phyloP scores from a whole-genome alignment of 176 grass and related monocot species.

The Aechmea fasciata region DNA sequence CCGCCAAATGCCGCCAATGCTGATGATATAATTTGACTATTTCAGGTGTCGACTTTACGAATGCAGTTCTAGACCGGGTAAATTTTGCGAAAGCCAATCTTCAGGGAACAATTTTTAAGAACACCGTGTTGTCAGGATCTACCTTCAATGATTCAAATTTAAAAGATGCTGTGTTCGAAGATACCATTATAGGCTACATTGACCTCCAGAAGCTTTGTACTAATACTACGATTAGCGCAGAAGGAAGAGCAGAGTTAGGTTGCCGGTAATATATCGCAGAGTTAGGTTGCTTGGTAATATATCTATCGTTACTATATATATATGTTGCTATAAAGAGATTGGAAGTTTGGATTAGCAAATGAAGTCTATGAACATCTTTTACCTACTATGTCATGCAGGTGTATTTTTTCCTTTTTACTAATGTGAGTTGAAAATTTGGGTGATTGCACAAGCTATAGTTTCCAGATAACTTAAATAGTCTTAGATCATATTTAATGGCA shows the following conservation, averaged over 20 bases:
- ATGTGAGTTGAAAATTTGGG: no score
- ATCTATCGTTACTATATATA: background rate
- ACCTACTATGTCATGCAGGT: no score
- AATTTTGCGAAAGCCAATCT: slow-evolving; percentile 72
- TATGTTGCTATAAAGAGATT: no score
- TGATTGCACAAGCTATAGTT: no score
- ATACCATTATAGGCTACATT: slow-evolving; percentile 86
- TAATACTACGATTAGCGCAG: slow-evolving; percentile 61
- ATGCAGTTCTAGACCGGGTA: slow-evolving; percentile 79
- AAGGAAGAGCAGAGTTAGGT: slow-evolving; percentile 41
- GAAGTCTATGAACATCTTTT: no score
- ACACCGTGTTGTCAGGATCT: slow-evolving; percentile 59
- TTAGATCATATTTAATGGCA: no score
- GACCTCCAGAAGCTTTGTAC: slow-evolving; percentile 90
- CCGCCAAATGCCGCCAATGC: background rate
- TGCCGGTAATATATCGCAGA: slow-evolving; percentile 50
- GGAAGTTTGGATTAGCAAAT: no score
- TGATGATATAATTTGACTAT: background rate
- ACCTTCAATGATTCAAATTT: slow-evolving; percentile 71
- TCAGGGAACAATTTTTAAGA: slow-evolving; percentile 74
- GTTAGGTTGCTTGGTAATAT: slow-evolving; percentile 66
- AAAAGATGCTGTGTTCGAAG: slow-evolving; percentile 51
- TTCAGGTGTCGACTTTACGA: slow-evolving; percentile 75
- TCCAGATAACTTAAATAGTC: no score
- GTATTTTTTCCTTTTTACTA: no score